Conservation (phyloP, 78 protist species). For the Planoprotostelium fungivorum region DNA sequence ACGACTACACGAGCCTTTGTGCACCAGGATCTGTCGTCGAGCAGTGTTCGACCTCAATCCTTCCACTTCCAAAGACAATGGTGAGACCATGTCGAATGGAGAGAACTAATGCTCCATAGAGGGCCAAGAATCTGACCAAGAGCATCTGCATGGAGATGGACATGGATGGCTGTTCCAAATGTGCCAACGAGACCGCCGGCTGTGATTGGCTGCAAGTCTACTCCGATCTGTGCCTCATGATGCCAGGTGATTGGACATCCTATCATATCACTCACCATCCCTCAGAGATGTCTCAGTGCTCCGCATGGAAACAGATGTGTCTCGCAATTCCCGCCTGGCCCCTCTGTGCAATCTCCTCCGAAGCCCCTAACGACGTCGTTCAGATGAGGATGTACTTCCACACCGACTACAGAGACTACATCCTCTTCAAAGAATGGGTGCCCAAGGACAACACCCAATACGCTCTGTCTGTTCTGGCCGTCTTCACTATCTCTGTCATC, state of each 20-base stretch:
- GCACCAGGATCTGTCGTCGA: neutral
- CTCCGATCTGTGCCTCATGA: slow-evolving; percentile 23
- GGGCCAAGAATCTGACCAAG: neutral
- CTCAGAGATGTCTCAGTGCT: slow-evolving; percentile 26
- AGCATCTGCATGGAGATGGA: slow-evolving; percentile 28
- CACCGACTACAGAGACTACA: slow-evolving; percentile 38
- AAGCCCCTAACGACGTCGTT: slow-evolving; percentile 4
- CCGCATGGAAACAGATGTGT: slow-evolving; percentile 23
- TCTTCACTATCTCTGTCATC: slow-evolving; percentile 27
- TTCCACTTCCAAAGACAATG: neutral
- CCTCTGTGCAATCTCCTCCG: neutral
- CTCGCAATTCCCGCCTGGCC: neutral
- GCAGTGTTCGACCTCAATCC: neutral
- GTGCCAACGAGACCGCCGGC: neutral
- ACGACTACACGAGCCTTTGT: neutral
- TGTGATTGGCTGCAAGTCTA: slow-evolving; percentile 21
- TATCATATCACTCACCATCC: neutral
- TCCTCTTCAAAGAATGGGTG: slow-evolving; percentile 30
- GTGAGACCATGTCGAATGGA: neutral
- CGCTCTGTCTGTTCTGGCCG: slow-evolving; percentile 26
- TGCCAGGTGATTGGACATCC: slow-evolving; percentile 10
- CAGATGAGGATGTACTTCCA: slow-evolving; percentile 60
- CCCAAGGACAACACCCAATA: slow-evolving; percentile 32
- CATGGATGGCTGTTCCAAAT: slow-evolving; percentile 30
- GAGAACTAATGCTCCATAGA: neutral